phyloP scores from a whole-genome alignment of 257 asterid genomes.

The Gentiana straminea region DNA sequence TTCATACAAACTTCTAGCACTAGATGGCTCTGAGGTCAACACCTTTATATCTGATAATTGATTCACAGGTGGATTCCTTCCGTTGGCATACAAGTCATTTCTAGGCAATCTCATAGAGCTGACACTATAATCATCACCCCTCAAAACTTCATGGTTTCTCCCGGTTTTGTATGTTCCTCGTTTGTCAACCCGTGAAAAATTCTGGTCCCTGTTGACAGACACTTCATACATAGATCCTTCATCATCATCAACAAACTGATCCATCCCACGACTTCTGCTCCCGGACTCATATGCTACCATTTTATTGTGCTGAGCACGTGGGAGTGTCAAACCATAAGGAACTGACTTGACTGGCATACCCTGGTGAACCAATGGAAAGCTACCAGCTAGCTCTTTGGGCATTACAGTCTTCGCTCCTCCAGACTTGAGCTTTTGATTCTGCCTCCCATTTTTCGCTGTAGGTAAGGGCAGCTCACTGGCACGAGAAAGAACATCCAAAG shows the following conservation, averaged over 20 bases:
- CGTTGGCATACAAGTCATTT: constrained; percentile 37
- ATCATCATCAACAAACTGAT: constrained; percentile 40
- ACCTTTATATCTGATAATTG: constrained; percentile 78
- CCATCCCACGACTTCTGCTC: constrained; percentile 33
- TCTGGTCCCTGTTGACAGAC: constrained; percentile 47
- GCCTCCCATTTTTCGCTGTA: constrained; percentile 45
- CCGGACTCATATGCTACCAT: constrained; percentile 36
- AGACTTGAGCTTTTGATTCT: constrained; percentile 52
- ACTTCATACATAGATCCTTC: constrained; percentile 55
- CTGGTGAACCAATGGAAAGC: constrained; percentile 32
- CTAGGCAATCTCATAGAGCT: constrained; percentile 37
- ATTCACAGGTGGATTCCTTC: constrained; percentile 61
- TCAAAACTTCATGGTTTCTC: constrained; percentile 43
- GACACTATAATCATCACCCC: constrained; percentile 37
- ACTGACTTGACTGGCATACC: constrained; percentile 40
- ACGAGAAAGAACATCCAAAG: constrained; percentile 37
- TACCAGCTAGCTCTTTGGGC: constrained; percentile 34
- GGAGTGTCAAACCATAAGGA: constrained; percentile 26
- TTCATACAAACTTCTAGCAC: constrained; percentile 36
- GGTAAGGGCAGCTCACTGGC: constrained; percentile 31
- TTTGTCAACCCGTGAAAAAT: constrained; percentile 28
- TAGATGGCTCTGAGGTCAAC: constrained; percentile 58
- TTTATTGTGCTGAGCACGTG: constrained; percentile 35
- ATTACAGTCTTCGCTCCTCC: constrained; percentile 42
- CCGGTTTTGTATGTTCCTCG: constrained; percentile 35